Percentiles rank a stretch among this genome's conserved stretches.
These are phyloP conservation scores for Albophoma yamanashiensis DNA, from an alignment of 2,329 filamentous ascomycete species.

Conservation along the genomic window DNA sequence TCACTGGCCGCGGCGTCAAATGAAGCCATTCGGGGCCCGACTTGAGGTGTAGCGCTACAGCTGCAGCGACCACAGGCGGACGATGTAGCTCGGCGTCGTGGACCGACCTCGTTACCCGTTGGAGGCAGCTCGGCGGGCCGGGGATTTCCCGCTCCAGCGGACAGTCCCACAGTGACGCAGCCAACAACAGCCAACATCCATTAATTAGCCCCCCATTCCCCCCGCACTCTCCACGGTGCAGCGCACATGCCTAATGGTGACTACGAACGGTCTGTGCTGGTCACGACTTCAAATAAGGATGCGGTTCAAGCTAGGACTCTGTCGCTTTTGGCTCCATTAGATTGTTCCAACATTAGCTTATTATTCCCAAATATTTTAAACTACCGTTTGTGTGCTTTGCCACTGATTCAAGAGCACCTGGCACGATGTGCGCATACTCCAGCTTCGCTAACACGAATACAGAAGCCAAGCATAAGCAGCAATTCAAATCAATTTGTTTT, in stretches of 20 bases:
- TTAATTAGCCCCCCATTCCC: neutral
- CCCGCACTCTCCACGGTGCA: neutral
- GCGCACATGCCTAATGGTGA: too few relatives aligned
- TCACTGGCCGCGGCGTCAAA: neutral
- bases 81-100: neutral
- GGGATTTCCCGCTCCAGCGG: neutral
- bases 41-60: neutral
- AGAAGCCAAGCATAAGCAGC: neutral
- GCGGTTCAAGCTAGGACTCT: neutral
- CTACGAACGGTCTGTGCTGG: neutral
- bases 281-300: neutral
- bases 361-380: neutral
- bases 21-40: neutral
- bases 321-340: neutral
- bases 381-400: neutral
- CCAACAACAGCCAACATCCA: neutral
- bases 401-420: neutral
- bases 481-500: too few relatives aligned
- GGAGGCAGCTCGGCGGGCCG: neutral
- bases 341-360: neutral
- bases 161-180: neutral
- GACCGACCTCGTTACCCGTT: neutral
- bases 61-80: neutral
- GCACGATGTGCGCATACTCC: neutral
- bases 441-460: neutral